Evolutionary conservation across 371 early-diverging fungal species (phyloP).

Genomic region (Sporodiniella umbellata): DNA sequence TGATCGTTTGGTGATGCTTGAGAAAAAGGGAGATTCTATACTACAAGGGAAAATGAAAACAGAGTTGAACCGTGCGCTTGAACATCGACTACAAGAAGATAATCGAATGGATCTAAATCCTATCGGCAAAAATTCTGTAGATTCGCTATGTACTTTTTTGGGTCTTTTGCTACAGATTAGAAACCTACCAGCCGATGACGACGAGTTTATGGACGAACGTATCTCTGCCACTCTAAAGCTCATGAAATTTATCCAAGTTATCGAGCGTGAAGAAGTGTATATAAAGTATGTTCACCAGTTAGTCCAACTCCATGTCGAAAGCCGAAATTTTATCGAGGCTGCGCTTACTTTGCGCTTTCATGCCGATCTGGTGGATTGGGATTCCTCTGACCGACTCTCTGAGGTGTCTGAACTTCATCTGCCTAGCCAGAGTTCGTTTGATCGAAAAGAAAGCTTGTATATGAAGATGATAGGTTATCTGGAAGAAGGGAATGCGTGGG

Average conservation of each 20-base stretch:
- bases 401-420: conserved; percentile 56
- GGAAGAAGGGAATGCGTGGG: conserved; percentile 70
- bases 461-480: conserved; percentile 58
- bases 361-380: conserved; percentile 69
- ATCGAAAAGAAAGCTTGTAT: conserved; percentile 66
- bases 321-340: conserved; percentile 66
- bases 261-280: conserved; percentile 64
- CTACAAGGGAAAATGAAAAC: conserved; percentile 32
- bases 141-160: conserved; percentile 53
- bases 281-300: conserved; percentile 72
- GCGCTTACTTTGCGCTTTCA: conserved; percentile 68
- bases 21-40: conserved; percentile 52
- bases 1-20: conserved; percentile 58
- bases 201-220: conserved; percentile 66
- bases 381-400: conserved; percentile 38
- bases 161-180: conserved; percentile 56
- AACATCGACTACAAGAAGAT: conserved; percentile 20
- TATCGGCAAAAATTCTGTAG: conserved; percentile 39
- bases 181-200: conserved; percentile 53
- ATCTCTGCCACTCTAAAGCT: conserved; percentile 62
- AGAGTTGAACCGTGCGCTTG: conserved; percentile 30
- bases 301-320: conserved; percentile 57
- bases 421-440: conserved; percentile 51
- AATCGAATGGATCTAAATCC: conserved; percentile 21
- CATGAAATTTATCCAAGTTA: conserved; percentile 61